Evolutionary conservation across 306 rosid genomes (phyloP).

Genomic region (Inga leiocalycina): DNA sequence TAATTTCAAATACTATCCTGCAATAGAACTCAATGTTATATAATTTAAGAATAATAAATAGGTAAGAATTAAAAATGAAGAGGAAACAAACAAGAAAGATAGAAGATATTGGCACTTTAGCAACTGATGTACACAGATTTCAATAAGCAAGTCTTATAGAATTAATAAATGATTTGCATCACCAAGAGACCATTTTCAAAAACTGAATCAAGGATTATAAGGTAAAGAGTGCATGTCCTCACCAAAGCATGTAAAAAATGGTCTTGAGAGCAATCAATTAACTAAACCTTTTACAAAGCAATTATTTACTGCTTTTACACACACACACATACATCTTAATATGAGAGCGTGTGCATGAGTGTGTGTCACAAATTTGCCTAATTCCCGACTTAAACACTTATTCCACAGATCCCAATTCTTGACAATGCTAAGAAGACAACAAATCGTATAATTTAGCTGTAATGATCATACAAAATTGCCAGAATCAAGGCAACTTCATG

Average conservation of each 20-base stretch:
- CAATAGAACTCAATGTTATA: background rate
- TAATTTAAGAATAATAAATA: conserved; percentile 2
- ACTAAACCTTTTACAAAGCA: conserved; percentile 5
- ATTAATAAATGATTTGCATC: conserved; percentile 6
- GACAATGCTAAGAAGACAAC: background rate
- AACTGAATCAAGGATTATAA: background rate
- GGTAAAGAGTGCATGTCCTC: conserved; percentile 3
- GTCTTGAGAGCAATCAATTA: conserved; percentile 1
- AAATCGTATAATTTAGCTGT: background rate
- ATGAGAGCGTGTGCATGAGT: background rate
- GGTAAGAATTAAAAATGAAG: background rate
- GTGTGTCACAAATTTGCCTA: background rate
- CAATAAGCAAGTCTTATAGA: background rate
- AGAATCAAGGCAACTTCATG: conserved; percentile 17
- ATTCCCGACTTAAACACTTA: conserved; percentile 10
- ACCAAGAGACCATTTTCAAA: background rate
- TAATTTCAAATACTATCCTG: conserved; percentile 1
- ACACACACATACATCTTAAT: background rate
- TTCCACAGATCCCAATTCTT: background rate
- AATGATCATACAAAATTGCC: background rate
- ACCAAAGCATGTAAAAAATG: background rate
- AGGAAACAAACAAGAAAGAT: background rate
- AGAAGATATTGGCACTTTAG: conserved; percentile 2
- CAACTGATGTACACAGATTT: background rate
- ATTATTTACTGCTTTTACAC: conserved; percentile 2